Percentiles rank a stretch among this genome's conserved stretches.
phyloP scores from a whole-genome alignment of 2,329 filamentous ascomycete species.

The Verticillium nubilum region DNA sequence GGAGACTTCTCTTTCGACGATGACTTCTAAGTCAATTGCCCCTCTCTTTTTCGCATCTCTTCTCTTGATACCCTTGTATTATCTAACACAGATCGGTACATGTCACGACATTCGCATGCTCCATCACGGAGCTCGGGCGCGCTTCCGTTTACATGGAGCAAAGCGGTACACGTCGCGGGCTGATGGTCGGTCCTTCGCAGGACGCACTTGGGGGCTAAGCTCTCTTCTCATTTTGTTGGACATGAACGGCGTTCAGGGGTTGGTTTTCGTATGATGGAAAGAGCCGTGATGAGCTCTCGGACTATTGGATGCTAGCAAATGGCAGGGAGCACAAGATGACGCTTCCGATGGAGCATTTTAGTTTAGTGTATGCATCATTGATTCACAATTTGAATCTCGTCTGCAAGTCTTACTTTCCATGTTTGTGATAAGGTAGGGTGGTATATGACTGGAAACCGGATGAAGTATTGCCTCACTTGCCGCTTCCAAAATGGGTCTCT shows the following conservation, averaged over 20 bases:
- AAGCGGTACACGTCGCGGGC: neutral
- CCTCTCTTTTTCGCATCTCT: neutral
- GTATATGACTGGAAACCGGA: too few relatives aligned
- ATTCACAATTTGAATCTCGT: neutral
- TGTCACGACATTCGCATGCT: neutral
- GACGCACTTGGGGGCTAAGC: neutral
- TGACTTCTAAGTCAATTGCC: conserved; percentile 68
- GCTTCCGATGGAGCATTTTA: neutral
- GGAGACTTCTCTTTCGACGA: conserved; percentile 93
- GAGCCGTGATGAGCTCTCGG: neutral
- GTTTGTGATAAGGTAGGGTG: too few relatives aligned
- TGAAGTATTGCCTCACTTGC: too few relatives aligned
- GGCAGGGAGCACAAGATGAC: neutral
- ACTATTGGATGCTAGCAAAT: neutral
- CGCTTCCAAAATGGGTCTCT: too few relatives aligned
- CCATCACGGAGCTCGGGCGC: neutral
- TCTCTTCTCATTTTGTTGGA: neutral
- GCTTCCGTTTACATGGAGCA: neutral
- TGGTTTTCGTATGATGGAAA: neutral
- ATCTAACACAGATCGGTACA: neutral
- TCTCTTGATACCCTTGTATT: conserved; percentile 15
- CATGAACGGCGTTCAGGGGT: conserved; percentile 4
- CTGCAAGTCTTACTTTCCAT: neutral
- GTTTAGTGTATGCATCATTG: neutral
- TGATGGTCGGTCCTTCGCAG: neutral